These are phyloP conservation scores for Aschersonia sp. DNA, from an alignment of 2,329 filamentous ascomycete species.

Conservation along the genomic window DNA sequence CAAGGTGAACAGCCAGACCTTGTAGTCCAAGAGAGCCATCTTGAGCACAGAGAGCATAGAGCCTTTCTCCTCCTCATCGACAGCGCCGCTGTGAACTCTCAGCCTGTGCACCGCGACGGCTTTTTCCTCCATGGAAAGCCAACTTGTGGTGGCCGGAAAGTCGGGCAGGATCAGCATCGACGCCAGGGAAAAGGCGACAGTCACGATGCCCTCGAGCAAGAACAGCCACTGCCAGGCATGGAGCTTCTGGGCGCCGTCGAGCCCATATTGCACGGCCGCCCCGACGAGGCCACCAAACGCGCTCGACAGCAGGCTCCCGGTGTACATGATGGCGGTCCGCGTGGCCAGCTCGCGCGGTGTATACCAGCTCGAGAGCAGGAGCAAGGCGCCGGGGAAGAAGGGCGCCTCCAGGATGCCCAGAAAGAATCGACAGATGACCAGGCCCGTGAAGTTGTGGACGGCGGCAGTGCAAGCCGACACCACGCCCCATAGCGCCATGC, in stretches of 20 bases:
- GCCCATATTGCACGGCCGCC: slow-evolving; percentile 21
- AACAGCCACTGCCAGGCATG: slow-evolving; percentile 19
- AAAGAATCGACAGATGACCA: slow-evolving; percentile 27
- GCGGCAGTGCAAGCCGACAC: slow-evolving; percentile 26
- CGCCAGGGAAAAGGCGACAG: slow-evolving; percentile 12
- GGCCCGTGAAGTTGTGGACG: slow-evolving; percentile 23
- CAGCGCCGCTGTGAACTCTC: slow-evolving; percentile 2
- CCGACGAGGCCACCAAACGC: slow-evolving; percentile 29
- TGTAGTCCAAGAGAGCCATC: slow-evolving; percentile 13
- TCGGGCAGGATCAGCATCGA: slow-evolving; percentile 10
- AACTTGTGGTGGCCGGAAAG: slow-evolving; percentile 25
- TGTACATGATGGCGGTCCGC: slow-evolving; percentile 29
- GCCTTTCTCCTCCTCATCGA: slow-evolving; percentile 7
- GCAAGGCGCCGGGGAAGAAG: slow-evolving; percentile 18
- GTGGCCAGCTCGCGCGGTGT: slow-evolving; percentile 31
- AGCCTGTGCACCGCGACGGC: slow-evolving; percentile 5
- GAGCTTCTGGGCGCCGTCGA: slow-evolving; percentile 12
- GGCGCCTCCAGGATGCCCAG: slow-evolving; percentile 24
- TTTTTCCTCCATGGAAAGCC: slow-evolving; percentile 15
- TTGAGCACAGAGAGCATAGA: slow-evolving; percentile 10
- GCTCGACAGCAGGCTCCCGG: slow-evolving; percentile 20
- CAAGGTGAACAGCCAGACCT: slow-evolving; percentile 5
- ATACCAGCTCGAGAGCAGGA: slow-evolving; percentile 37
- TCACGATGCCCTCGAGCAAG: slow-evolving; percentile 15
- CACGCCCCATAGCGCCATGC: slow-evolving; percentile 22